A percentile compares a stretch with the other conserved stretches of the same genome.
Evolutionary conservation across 2,329 filamentous ascomycete genomes (phyloP).

Genomic region (Phyllosticta capitalensis): DNA sequence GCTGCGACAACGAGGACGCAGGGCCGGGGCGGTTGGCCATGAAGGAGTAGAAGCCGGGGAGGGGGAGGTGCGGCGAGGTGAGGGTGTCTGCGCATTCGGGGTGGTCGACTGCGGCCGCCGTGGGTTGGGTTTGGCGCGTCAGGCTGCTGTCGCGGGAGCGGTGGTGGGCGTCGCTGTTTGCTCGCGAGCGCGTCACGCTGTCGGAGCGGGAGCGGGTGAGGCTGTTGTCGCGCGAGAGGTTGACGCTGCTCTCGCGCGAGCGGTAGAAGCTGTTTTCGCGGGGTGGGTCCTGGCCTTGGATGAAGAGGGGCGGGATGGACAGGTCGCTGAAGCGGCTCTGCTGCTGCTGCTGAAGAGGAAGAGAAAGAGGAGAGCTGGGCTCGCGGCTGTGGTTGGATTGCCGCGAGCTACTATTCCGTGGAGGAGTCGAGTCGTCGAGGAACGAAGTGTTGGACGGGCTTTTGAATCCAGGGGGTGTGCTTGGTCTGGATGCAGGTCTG

Average conservation of each 20-base stretch:
- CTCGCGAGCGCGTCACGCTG: background rate
- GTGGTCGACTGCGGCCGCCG: conserved; percentile 21
- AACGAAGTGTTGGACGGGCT: background rate
- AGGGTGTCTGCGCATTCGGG: conserved; percentile 24
- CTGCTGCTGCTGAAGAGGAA: conserved; percentile 1
- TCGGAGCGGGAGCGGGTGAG: background rate
- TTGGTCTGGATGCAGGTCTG: background rate
- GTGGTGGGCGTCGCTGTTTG: background rate
- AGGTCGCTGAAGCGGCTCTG: background rate
- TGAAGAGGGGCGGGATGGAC: background rate
- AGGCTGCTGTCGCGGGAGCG: background rate
- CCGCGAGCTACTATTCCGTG: background rate
- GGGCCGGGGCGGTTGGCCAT: conserved; percentile 21
- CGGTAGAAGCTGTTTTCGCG: background rate
- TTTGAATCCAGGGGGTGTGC: conserved; percentile 12
- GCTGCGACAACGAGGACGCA: conserved; percentile 12
- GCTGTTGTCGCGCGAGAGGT: background rate
- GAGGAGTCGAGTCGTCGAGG: conserved; percentile 5
- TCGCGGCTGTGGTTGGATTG: background rate
- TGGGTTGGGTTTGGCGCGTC: conserved; percentile 14
- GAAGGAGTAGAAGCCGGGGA: conserved; percentile 31
- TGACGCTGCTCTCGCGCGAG: background rate
- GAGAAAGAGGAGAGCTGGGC: background rate
- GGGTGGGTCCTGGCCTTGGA: background rate
- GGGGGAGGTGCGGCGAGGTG: conserved; percentile 19